Evolutionary conservation across 2,329 filamentous ascomycete species (phyloP), one percentile per base, ranked within the genome.

Genomic region (Plectosphaerella plurivora): DNA sequence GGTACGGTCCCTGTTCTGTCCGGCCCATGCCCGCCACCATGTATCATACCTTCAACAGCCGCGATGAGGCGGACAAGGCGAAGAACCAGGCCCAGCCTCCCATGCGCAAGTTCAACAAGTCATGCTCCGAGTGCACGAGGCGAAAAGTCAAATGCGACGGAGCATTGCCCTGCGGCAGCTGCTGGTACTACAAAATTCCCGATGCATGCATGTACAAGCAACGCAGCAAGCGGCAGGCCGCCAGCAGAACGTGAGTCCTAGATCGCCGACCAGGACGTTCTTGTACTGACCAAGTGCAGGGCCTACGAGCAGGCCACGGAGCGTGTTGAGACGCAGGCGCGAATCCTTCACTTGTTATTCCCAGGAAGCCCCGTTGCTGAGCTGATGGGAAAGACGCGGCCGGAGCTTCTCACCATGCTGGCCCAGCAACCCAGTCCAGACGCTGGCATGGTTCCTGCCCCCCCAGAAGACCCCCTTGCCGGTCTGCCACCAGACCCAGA

Each of bases 101-200:
- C 4, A 33, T 48, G 33, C 50, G 55, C 6, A 56, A 52, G 36
- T 47, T 62, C n/a, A 63, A 63, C 47, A 58, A 56, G 45, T 67
- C 62, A 10, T 63, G 61, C 48, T 57, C 57, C 16, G 61, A 63
- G 50, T 65, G 61, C 39, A 64, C 59, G 0, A 55, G 63, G 15
- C 59, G 63, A 20, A 67, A 65, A 47, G 58, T 68, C 37, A 72
- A 75, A 51, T 73, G 72, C 25, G 69, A 76, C 46, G 71, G 74
- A n/a, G 71, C 57, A 3, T 57, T 58, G 16, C 62, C 65, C 33
- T 67, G 65, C 51, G 53, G 59, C 3, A 65, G 79, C 25, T 74
- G 76, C 12, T 71, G 58, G 36, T 64, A 65, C 49, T 65, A 65
- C 47, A 56, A 60, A 16, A 57, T 57, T 2, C 51, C 59, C 1